phyloP scores from a whole-genome alignment of 768 basidiomycete genomes.

The Collybiopsis luxurians region DNA sequence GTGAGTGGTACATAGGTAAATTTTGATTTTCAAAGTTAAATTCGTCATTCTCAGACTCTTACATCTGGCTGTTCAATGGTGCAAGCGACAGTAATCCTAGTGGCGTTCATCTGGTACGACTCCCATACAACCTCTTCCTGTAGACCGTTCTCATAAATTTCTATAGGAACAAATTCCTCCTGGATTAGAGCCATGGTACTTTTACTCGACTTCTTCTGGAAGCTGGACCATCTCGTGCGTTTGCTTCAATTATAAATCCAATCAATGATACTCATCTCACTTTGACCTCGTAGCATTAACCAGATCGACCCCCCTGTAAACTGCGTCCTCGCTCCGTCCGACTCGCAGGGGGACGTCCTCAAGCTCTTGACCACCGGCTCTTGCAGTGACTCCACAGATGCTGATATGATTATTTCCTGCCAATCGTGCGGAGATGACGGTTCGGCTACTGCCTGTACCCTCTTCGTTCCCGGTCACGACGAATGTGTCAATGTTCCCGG shows the following conservation, averaged over 20 bases:
- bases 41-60: background rate
- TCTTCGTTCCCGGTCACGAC: background rate
- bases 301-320: background rate
- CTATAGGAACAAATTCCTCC: background rate
- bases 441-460: background rate
- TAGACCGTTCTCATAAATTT: background rate
- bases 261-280: too few relatives aligned
- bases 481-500: conserved; percentile 4
- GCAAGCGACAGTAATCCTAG: background rate
- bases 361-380: background rate
- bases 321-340: background rate
- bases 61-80: conserved; percentile 2
- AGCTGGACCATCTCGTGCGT: background rate
- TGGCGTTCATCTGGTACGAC: background rate
- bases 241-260: background rate
- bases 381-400: background rate
- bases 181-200: background rate
- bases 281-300: background rate
- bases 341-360: background rate
- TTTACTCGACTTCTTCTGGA: background rate
- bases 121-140: too few relatives aligned
- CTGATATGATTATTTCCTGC: background rate
- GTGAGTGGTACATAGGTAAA: background rate
- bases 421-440: background rate
- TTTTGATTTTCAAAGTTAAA: background rate